Evolutionary conservation across 257 asterid genomes (phyloP).

Genomic region (Solanum clarkiae): DNA sequence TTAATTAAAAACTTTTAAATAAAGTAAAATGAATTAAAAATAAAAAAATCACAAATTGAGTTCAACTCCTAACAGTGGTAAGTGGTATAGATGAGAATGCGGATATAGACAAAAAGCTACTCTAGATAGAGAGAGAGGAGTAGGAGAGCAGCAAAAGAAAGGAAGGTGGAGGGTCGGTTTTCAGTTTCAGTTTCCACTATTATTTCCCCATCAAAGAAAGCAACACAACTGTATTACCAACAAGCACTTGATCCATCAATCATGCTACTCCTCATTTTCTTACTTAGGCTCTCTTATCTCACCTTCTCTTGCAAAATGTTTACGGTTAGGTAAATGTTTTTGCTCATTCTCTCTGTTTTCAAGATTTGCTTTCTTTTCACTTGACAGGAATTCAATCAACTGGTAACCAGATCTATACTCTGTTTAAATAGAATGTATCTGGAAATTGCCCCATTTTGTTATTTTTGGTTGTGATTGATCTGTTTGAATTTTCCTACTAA

Average conservation of each 20-base stretch:
- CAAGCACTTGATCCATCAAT: not conserved
- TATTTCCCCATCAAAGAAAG: not conserved
- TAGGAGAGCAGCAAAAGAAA: not conserved
- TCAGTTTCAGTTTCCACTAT: not conserved
- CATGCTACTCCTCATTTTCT: not conserved
- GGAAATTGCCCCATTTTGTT: not conserved
- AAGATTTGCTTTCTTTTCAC: not conserved
- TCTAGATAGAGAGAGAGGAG: not conserved
- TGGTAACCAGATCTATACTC: not conserved
- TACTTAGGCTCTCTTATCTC: not conserved
- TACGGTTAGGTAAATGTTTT: not conserved
- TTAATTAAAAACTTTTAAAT: too few species aligned
- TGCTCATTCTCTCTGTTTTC: not conserved
- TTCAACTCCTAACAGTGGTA: not conserved
- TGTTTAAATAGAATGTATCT: not conserved
- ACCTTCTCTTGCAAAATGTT: not conserved
- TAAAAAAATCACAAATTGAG: too few species aligned
- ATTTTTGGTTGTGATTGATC: not conserved
- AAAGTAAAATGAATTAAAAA: too few species aligned
- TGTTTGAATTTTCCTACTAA: not conserved
- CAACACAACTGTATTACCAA: not conserved
- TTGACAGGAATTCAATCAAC: not conserved
- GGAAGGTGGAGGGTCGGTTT: not conserved
- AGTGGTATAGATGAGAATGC: not conserved
- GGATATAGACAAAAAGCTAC: not conserved